These are phyloP conservation scores for Vitis cinerea DNA, from an alignment of 164 flowering plant genomes.

Conservation along the genomic window DNA sequence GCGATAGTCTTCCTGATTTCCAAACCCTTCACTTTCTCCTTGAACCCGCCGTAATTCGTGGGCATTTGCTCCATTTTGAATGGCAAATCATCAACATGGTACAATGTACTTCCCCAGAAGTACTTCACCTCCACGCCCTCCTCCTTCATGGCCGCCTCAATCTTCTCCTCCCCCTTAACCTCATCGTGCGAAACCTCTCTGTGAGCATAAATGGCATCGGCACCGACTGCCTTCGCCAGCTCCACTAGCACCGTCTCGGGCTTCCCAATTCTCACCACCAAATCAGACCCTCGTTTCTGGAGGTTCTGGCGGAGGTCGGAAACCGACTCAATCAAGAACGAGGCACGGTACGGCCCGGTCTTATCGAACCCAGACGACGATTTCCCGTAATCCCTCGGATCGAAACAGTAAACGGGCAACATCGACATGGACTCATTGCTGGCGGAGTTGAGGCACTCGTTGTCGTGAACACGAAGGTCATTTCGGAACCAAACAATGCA, in stretches of 20 bases:
- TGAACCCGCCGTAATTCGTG: constrained; percentile 74
- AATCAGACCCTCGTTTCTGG: constrained; percentile 77
- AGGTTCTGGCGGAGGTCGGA: constrained; percentile 66
- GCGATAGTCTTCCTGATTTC: constrained; percentile 76
- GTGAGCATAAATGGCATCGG: constrained; percentile 83
- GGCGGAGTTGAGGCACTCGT: constrained; percentile 81
- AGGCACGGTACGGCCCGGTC: constrained; percentile 80
- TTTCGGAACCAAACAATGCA: constrained; percentile 90
- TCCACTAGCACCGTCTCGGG: constrained; percentile 80
- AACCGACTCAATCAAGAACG: constrained; percentile 78
- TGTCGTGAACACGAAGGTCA: constrained; percentile 86
- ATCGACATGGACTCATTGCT: constrained; percentile 77
- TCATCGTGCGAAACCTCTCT: constrained; percentile 80
- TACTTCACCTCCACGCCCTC: constrained; percentile 90
- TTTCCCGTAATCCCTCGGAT: constrained; percentile 84
- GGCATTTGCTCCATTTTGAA: constrained; percentile 90
- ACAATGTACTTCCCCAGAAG: constrained; percentile 96
- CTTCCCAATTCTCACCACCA: constrained; percentile 75
- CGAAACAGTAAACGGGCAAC: constrained; percentile 85
- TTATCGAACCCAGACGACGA: constrained; percentile 89
- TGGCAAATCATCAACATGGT: constrained; percentile 88
- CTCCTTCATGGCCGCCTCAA: constrained; percentile 75
- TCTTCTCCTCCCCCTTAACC: constrained; percentile 74
- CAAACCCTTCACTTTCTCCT: constrained; percentile 69
- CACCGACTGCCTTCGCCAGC: constrained; percentile 75